Percentiles rank a stretch among this genome's conserved stretches.
phyloP scores from a whole-genome alignment of 768 basidiomycete species.

The Omphalotus guepiniiformis region DNA sequence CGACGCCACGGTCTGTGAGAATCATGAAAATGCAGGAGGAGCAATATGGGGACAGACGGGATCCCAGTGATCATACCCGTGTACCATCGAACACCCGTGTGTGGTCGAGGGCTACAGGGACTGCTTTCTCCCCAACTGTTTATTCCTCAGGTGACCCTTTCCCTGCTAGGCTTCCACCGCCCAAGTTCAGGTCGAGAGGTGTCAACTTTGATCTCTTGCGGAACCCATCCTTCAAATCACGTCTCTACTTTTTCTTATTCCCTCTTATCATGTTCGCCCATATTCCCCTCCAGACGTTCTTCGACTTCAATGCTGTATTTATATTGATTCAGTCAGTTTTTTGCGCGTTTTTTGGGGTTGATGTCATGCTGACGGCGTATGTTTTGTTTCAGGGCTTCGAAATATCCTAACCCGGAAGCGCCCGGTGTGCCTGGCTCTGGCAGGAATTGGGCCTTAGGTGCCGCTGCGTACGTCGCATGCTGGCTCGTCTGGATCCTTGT shows the following conservation, averaged over 20 bases:
- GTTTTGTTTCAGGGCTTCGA: conserved; percentile 53
- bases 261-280: conserved; percentile 72
- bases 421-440: conserved; percentile 68
- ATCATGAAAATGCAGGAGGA: conserved; percentile 69
- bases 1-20: conserved; percentile 77
- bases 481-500: conserved; percentile 72
- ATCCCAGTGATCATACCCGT: conserved; percentile 49
- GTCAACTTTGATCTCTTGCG: conserved; percentile 67
- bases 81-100: conserved; percentile 40
- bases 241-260: conserved; percentile 62
- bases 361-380: conserved; percentile 3
- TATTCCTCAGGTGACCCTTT: conserved; percentile 30
- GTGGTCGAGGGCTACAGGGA: conserved; percentile 56
- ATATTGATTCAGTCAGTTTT: conserved; percentile 74
- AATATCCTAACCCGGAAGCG: conserved; percentile 66
- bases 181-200: conserved; percentile 62
- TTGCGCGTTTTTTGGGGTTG: conserved; percentile 8
- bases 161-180: conserved; percentile 39
- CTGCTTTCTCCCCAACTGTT: conserved; percentile 22
- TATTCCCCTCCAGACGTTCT: conserved; percentile 73
- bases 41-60: conserved; percentile 35
- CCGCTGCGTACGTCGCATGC: conserved; percentile 79
- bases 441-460: conserved; percentile 77
- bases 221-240: conserved; percentile 51
- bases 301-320: conserved; percentile 88